Evolutionary conservation across 345 rosid species (phyloP), one percentile per base, ranked within the genome.

Genomic region (Eucalyptus camaldulensis): DNA sequence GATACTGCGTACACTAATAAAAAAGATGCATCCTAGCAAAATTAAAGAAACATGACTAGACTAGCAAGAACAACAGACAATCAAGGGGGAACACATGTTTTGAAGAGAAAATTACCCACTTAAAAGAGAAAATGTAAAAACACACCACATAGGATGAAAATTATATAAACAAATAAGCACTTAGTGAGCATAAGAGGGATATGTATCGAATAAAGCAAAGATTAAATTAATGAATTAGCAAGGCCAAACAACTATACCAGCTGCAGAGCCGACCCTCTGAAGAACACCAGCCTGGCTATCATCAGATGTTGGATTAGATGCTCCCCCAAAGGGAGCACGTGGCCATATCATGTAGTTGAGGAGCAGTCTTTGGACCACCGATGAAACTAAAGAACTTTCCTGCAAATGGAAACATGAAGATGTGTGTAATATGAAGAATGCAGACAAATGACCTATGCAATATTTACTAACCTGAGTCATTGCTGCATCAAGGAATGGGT

Each of bases 401-500:
- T 97, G 93, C 89, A 93, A 49, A 90, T 89, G 22, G 83, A 76
- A 25, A 76, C 37, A 76, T 76, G 83, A 76, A 76, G 47, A 76
- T 37, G 83, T 21, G 6, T 21, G 47, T 40, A 11, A 76, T 10
- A 76, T 37, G 27, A 76, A 76, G 47, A 76, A 76, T 40, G 83
- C 83, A 76, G 83, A 76, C 83, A 40, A 76, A 21, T 22, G 22
- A 76, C 83, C 83, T 40, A 76, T 40, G 29, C 83, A 37, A 76
- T 40, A 76, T 80, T 51, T 11, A 54, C 88, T 90, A 67, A 97
- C 99, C 99, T 98, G 98, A 89, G 96, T 90, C 96, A 96, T 96
- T 72, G 96, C 97, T 80, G 98, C 99, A 88, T 98, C 98, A 87
- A 95, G 92, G 91, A 98, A 97, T 87, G 99, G 99, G 87, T 98